Conservation (phyloP, 176 grass and related monocot genomes). For the Phyllostachys edulis region DNA sequence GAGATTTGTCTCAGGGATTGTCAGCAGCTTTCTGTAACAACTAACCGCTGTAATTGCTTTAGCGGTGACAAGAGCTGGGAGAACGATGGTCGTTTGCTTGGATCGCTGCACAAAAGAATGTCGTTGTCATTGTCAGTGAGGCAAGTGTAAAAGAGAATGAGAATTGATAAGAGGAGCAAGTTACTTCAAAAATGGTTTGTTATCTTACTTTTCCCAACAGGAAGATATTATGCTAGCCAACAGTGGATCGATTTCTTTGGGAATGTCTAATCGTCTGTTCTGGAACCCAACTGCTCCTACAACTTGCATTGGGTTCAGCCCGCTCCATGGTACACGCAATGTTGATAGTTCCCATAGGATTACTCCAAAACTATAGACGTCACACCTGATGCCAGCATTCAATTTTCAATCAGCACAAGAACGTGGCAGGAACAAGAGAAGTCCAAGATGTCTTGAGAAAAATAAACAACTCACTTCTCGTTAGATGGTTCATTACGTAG, state of each 20-base stretch:
- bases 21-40: slow-evolving; percentile 47
- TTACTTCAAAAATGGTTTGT: not conserved
- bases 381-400: slow-evolving; percentile 62
- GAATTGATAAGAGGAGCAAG: not conserved
- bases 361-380: slow-evolving; percentile 97
- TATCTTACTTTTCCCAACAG: slow-evolving; percentile 89
- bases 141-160: not conserved
- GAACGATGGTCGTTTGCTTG: slow-evolving; percentile 82
- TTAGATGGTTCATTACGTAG: slow-evolving; percentile 89
- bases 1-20: slow-evolving; percentile 30
- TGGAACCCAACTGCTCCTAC: slow-evolving; percentile 97
- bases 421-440: slow-evolving; percentile 18
- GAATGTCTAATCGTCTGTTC: slow-evolving; percentile 88
- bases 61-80: slow-evolving; percentile 73
- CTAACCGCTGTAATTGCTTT: slow-evolving; percentile 71
- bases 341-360: slow-evolving; percentile 98
- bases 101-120: slow-evolving; percentile 60
- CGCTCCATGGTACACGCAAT: slow-evolving; percentile 84
- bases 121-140: not conserved
- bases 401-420: slow-evolving; percentile 12
- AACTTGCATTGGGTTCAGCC: slow-evolving; percentile 98
- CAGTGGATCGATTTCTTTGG: slow-evolving; percentile 65
- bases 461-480: slow-evolving; percentile 73
- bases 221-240: slow-evolving; percentile 85
- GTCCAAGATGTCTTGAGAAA: not conserved